Percentiles rank a stretch among this genome's conserved stretches.
Conservation (phyloP, 164 flowering plant species). For the Liriodendron chinense region DNA sequence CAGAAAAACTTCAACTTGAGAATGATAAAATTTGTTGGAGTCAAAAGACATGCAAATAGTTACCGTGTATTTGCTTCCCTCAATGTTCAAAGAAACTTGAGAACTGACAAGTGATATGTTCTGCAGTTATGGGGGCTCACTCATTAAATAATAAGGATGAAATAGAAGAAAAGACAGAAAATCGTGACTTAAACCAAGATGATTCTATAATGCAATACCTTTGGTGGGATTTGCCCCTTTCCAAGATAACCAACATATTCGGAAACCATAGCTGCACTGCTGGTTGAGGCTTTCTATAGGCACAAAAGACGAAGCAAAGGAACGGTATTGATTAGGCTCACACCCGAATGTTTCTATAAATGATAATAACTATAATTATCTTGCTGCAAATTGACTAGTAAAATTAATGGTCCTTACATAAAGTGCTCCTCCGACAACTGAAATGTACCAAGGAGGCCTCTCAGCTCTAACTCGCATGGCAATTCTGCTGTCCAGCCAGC, state of each 20-base stretch:
- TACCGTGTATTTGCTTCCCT: slow-evolving; percentile 98
- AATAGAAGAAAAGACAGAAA: neutral
- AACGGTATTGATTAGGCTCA: neutral
- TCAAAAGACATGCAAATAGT: slow-evolving; percentile 1
- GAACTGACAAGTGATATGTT: slow-evolving; percentile 93
- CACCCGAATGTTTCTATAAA: neutral
- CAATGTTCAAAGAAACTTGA: slow-evolving; percentile 89
- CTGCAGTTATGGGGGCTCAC: slow-evolving; percentile 42
- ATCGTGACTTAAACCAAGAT: neutral
- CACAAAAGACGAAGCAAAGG: slow-evolving; percentile 1
- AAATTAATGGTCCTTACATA: slow-evolving; percentile 53
- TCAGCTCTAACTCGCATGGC: slow-evolving; percentile 99
- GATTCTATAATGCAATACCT: slow-evolving; percentile 43
- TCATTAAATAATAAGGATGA: slow-evolving; percentile 9
- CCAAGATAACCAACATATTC: slow-evolving; percentile 98
- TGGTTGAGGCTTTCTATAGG: slow-evolving; percentile 85
- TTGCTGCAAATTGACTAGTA: neutral
- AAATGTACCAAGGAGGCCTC: slow-evolving; percentile 99
- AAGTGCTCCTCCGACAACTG: slow-evolving; percentile 97
- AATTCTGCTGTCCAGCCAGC: slow-evolving; percentile 99
- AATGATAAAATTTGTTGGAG: neutral
- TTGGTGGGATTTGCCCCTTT: slow-evolving; percentile 99
- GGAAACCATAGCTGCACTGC: slow-evolving; percentile 93
- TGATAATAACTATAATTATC: neutral
- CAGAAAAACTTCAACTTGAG: slow-evolving; percentile 1